Evolutionary conservation across 495 filamentous ascomycete genomes (phyloP).

Genomic region (Hypoxylon lienhwacheense): DNA sequence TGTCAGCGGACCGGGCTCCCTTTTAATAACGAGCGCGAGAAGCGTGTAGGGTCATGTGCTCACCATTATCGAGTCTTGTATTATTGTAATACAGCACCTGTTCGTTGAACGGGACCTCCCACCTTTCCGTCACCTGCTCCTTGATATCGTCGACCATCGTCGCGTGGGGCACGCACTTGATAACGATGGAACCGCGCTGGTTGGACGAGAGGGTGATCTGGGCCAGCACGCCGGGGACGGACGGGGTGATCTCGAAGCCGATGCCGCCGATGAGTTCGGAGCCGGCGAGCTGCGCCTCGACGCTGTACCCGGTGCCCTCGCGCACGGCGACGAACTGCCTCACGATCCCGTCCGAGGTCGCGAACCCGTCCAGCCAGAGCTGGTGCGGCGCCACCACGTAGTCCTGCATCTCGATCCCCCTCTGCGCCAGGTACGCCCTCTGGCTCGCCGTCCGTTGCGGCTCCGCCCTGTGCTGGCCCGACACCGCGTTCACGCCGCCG

Average conservation of each 20-base stretch:
- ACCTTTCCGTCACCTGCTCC: no score
- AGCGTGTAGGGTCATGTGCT: no score
- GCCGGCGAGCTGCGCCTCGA: conserved; percentile 54
- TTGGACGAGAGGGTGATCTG: no score
- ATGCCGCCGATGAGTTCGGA: conserved; percentile 49
- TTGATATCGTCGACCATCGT: no score
- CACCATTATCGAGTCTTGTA: no score
- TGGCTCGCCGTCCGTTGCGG: conserved; percentile 22
- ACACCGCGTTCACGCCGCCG: conserved; percentile 53
- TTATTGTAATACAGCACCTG: no score
- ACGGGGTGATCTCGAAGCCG: conserved; percentile 52
- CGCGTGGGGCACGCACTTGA: no score
- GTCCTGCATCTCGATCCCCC: conserved; percentile 46
- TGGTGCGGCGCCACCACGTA: conserved; percentile 52
- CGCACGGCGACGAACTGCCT: conserved; percentile 52
- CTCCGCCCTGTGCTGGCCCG: conserved; percentile 46
- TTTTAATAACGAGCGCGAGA: no score
- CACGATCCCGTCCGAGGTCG: conserved; percentile 36
- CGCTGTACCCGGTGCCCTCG: conserved; percentile 47
- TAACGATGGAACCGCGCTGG: no score
- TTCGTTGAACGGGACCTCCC: no score
- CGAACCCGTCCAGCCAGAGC: conserved; percentile 54
- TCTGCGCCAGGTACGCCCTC: neutral
- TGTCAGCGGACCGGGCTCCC: no score
- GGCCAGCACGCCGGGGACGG: no score